Conservation (phyloP, 768 basidiomycete genomes). For the Clavaria fumosa region DNA sequence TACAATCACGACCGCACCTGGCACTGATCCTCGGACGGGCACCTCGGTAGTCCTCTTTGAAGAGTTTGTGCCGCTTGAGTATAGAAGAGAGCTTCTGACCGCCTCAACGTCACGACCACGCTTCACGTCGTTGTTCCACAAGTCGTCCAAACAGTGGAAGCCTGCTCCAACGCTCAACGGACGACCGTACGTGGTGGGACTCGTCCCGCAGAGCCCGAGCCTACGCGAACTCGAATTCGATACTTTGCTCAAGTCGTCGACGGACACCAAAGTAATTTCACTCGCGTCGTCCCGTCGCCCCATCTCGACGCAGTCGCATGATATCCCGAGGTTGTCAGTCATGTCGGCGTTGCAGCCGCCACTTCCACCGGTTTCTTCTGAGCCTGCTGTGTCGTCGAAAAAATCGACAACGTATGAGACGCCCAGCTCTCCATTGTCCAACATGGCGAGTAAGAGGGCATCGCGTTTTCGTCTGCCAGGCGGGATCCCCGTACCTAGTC, state of each 20-base stretch:
- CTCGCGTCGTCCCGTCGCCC: slow-evolving; percentile 12
- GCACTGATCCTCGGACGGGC: slow-evolving; percentile 54
- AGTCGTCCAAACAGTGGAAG: slow-evolving; percentile 53
- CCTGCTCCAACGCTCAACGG: slow-evolving; percentile 72
- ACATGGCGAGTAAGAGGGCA: slow-evolving; percentile 23
- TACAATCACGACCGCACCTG: slow-evolving; percentile 19
- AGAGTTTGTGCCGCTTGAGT: slow-evolving; percentile 86
- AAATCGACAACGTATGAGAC: slow-evolving; percentile 20
- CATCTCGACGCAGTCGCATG: slow-evolving; percentile 3
- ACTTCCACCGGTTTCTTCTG: background rate
- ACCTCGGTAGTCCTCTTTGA: slow-evolving; percentile 73
- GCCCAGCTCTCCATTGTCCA: slow-evolving; percentile 20
- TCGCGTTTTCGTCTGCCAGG: slow-evolving; percentile 45
- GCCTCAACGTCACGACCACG: slow-evolving; percentile 38
- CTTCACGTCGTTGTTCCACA: slow-evolving; percentile 53
- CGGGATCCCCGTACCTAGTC: slow-evolving; percentile 37
- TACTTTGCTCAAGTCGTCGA: slow-evolving; percentile 45
- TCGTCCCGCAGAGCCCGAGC: slow-evolving; percentile 34
- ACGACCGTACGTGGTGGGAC: slow-evolving; percentile 53
- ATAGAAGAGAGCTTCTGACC: slow-evolving; percentile 57
- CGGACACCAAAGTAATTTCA: slow-evolving; percentile 29
- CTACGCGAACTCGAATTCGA: slow-evolving; percentile 69
- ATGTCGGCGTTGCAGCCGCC: background rate
- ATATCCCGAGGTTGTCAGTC: too few relatives aligned
- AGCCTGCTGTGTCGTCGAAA: slow-evolving; percentile 11